A percentile compares a stretch with the other conserved stretches of the same genome.
phyloP scores from a whole-genome alignment of 768 basidiomycete species.

The Lentinula boryana region DNA sequence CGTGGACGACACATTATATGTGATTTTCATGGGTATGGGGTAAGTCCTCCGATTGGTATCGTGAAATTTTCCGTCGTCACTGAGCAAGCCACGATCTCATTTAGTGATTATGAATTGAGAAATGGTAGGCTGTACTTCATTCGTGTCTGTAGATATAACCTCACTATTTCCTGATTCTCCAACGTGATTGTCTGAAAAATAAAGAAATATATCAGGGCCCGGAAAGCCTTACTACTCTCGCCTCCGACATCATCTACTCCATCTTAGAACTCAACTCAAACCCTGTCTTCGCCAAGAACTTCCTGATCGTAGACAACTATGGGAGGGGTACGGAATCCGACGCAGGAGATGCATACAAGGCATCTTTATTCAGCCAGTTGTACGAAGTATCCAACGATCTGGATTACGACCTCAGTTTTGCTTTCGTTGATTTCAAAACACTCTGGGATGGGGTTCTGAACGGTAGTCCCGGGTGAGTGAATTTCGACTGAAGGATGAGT shows the following conservation, averaged over 20 bases:
- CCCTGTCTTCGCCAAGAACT: constrained; percentile 41
- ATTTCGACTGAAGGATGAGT: constrained; percentile 20
- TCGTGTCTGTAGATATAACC: not conserved
- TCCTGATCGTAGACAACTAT: constrained; percentile 48
- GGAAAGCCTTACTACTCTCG: constrained; percentile 21
- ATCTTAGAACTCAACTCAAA: constrained; percentile 34
- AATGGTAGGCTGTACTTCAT: constrained; percentile 18
- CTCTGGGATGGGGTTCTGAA: constrained; percentile 42
- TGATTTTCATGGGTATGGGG: constrained; percentile 50
- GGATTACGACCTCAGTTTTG: constrained; percentile 30
- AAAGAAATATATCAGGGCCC: constrained; percentile 14
- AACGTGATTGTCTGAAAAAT: constrained; percentile 15
- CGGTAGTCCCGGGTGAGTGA: constrained; percentile 37
- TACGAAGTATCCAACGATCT: constrained; percentile 21
- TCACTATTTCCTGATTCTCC: not conserved
- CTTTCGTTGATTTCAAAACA: constrained; percentile 37
- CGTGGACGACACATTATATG: constrained; percentile 40
- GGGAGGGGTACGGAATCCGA: constrained; percentile 35
- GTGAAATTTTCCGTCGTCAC: not conserved
- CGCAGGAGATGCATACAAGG: constrained; percentile 39
- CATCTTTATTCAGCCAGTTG: constrained; percentile 35
- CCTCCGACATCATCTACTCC: constrained; percentile 30
- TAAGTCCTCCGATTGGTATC: constrained; percentile 18
- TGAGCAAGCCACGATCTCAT: not conserved
- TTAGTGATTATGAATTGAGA: constrained; percentile 34